Conservation (phyloP, 1,284 basidiomycete genomes). For the Coriolopsis trogii region DNA sequence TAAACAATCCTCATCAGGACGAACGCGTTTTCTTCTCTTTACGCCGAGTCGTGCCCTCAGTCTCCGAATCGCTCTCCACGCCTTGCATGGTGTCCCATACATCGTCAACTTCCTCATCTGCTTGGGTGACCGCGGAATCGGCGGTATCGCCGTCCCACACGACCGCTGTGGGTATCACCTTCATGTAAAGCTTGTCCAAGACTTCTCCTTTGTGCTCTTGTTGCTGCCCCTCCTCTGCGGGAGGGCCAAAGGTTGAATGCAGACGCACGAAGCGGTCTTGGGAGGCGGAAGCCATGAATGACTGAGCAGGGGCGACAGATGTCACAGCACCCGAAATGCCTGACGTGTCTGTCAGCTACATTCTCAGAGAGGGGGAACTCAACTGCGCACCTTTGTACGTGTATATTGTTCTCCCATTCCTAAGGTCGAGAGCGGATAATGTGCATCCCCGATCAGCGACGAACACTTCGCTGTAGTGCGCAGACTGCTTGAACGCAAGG, state of each 20-base stretch:
- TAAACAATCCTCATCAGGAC: not conserved
- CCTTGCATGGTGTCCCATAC: conserved; percentile 45
- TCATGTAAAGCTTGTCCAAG: conserved; percentile 70
- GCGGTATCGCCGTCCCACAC: conserved; percentile 55
- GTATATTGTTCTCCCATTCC: conserved; percentile 74
- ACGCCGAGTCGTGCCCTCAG: conserved; percentile 16
- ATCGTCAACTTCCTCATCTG: conserved; percentile 49
- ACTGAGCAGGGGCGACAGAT: conserved; percentile 60
- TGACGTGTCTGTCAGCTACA: conserved; percentile 29
- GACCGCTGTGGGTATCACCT: conserved; percentile 64
- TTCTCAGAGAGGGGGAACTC: not conserved
- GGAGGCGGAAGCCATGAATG: conserved; percentile 58
- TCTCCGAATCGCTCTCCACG: conserved; percentile 34
- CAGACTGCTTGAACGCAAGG: too few species aligned
- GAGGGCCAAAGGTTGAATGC: conserved; percentile 66
- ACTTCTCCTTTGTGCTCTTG: conserved; percentile 68
- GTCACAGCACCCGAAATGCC: conserved; percentile 70
- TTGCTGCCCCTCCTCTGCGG: conserved; percentile 50
- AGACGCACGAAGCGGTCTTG: conserved; percentile 77
- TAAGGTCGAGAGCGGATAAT: conserved; percentile 72
- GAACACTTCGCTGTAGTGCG: conserved; percentile 66
- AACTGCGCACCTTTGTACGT: conserved; percentile 70
- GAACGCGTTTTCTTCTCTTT: conserved; percentile 23
- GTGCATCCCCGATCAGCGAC: conserved; percentile 73
- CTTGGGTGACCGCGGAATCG: conserved; percentile 47